phyloP scores from a whole-genome alignment of 163 green algal genomes.

The Volvox carteri region DNA sequence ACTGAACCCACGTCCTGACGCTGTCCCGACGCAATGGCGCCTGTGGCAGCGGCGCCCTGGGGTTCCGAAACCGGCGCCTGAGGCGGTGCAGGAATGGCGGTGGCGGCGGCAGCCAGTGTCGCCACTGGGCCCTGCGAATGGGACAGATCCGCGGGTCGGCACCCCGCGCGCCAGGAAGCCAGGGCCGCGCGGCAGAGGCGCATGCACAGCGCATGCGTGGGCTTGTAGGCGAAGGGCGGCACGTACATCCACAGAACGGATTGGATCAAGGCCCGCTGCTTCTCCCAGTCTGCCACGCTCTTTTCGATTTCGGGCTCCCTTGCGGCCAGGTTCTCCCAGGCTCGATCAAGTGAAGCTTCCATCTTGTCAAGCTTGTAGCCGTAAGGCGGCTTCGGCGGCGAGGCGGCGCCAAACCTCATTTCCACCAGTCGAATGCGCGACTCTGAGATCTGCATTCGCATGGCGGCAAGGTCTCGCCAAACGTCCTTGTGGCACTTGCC shows the following conservation, averaged over 20 bases:
- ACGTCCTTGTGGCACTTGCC: too few species aligned
- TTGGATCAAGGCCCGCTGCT: neutral
- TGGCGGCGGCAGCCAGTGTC: neutral
- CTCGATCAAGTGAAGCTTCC: neutral
- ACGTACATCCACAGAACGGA: neutral
- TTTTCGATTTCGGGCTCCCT: neutral
- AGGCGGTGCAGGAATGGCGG: neutral
- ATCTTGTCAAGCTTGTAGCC: neutral
- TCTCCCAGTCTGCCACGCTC: neutral
- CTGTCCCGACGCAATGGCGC: too few species aligned
- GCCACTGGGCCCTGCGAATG: too few species aligned
- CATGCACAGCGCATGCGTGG: slow-evolving; percentile 10
- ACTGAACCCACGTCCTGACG: too few species aligned
- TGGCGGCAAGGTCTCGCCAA: too few species aligned
- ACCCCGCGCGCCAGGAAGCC: neutral
- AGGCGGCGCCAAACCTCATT: neutral
- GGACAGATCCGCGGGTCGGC: too few species aligned
- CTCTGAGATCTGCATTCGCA: neutral
- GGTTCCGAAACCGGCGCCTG: neutral
- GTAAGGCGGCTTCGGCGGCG: neutral
- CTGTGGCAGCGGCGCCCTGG: neutral
- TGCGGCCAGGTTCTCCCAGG: neutral
- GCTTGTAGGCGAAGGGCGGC: neutral
- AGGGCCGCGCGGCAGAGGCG: neutral
- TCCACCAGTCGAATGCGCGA: neutral